Evolutionary conservation across 2,329 filamentous ascomycete genomes (phyloP), one percentile per base, ranked within the genome.

Genomic region (Colletotrichum gloeosporioides): DNA sequence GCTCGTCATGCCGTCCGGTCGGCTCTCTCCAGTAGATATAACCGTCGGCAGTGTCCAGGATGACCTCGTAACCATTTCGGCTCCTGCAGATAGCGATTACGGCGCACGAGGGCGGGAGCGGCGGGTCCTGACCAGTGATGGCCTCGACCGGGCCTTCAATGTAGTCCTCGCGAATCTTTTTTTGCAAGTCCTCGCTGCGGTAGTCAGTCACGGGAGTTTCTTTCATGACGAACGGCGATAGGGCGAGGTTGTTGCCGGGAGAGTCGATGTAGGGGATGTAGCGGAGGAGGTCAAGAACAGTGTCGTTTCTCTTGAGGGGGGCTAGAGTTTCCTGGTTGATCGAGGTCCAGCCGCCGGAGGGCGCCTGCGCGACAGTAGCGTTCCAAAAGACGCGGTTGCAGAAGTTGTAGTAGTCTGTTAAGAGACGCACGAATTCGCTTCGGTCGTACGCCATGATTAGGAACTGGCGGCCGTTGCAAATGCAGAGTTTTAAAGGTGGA

Each of bases 361-460:
- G 75, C 9, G 66, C 29, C n/a, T 68, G 67, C 57, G 6, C 62
- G n/a, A 71, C 63, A 53, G 69, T 74, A 25, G 44, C 29, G 16
- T 73, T 36, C 77, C 78, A 78, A 71, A 77, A 80, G 29, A 66
- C 36, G 53, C 77, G 78, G 55, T 66, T 62, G 29, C 75, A 77
- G 44, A 79, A 79, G 27, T 78, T 66, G 73, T 76, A 78, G 65
- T 78, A 78, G 72, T 78, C 78, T 36, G 77, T 77, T 32, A 79
- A 59, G n/a, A 76, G 77, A 67, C 76, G 73, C 57, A 78, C 71
- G 69, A 79, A 77, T 16, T 77, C 74, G 5, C 69, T 59, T 66
- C 59, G 16, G 36, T 76, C 32, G n/a, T 59, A 76, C 31, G 22
- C 16, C 64, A 76, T 71, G 31, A 25, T 22, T 8, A 27, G 34